Conservation (phyloP, 2,329 filamentous ascomycete species). For the Neonectria faginata region DNA sequence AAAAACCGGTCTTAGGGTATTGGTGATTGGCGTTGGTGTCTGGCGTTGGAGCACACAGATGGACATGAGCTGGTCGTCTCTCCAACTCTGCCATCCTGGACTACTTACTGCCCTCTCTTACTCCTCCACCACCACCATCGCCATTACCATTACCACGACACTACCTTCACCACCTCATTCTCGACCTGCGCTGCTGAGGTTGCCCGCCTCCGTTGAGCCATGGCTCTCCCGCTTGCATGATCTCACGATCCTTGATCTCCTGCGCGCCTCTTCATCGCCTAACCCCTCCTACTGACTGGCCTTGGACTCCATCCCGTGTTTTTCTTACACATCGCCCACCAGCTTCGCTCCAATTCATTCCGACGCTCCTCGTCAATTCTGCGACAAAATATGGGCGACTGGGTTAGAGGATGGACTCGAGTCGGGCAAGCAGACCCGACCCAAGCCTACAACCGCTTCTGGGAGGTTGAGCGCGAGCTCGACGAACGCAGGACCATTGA, state of each 20-base stretch:
- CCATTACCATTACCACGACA: not conserved
- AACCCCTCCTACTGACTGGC: not conserved
- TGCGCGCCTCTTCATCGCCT: slow-evolving; percentile 9
- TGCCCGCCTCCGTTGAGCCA: slow-evolving; percentile 11
- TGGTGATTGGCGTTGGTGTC: too few relatives aligned
- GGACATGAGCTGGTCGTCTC: not conserved
- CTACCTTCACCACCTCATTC: not conserved
- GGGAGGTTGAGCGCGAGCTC: slow-evolving; percentile 47
- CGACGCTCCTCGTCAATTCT: not conserved
- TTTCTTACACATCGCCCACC: not conserved
- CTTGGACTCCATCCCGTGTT: not conserved
- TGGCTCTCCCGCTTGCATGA: slow-evolving; percentile 30
- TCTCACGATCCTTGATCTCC: slow-evolving; percentile 13
- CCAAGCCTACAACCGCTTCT: slow-evolving; percentile 38
- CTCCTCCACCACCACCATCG: not conserved
- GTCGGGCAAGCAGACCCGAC: slow-evolving; percentile 45
- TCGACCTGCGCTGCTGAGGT: not conserved
- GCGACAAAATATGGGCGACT: slow-evolving; percentile 45
- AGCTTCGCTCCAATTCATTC: not conserved
- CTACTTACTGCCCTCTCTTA: not conserved
- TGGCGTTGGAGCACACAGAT: not conserved
- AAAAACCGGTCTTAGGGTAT: not conserved
- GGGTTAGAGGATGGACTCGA: slow-evolving; percentile 49
- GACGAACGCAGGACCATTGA: slow-evolving; percentile 48
- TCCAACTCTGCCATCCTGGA: not conserved